These are phyloP conservation scores for Berberis vulgaris DNA, from an alignment of 164 flowering plant genomes.

Conservation along the genomic window DNA sequence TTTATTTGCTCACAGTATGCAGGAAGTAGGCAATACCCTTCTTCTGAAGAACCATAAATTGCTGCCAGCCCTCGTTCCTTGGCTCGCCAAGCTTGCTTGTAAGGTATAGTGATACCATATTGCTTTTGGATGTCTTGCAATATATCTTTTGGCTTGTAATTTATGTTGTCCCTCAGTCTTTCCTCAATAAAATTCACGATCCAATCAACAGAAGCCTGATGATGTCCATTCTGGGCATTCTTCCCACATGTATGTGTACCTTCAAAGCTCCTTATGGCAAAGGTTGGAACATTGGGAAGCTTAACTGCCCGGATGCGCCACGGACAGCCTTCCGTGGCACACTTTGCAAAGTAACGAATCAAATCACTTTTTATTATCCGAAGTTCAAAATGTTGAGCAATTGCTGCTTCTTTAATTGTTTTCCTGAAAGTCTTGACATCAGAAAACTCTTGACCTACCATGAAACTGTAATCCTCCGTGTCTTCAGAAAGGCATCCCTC, in stretches of 20 bases:
- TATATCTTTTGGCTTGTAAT: slow-evolving; percentile 89
- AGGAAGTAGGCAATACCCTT: slow-evolving; percentile 4
- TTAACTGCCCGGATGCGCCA: slow-evolving; percentile 88
- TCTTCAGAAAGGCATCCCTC: background rate
- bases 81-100: slow-evolving; percentile 95
- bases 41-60: slow-evolving; percentile 44
- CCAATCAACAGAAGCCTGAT: slow-evolving; percentile 92
- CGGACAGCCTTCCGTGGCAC: slow-evolving; percentile 83
- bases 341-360: slow-evolving; percentile 74
- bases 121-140: slow-evolving; percentile 60
- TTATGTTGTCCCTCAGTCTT: slow-evolving; percentile 49
- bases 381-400: slow-evolving; percentile 82
- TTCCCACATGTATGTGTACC: slow-evolving; percentile 77
- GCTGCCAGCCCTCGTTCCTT: slow-evolving; percentile 73
- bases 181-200: slow-evolving; percentile 67
- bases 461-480: slow-evolving; percentile 50
- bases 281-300: slow-evolving; percentile 66
- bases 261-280: slow-evolving; percentile 66
- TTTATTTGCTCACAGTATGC: slow-evolving; percentile 5
- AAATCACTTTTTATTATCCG: slow-evolving; percentile 67
- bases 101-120: slow-evolving; percentile 76
- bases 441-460: slow-evolving; percentile 75
- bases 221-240: slow-evolving; percentile 68
- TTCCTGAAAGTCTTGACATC: slow-evolving; percentile 75
- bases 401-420: slow-evolving; percentile 77